Percentiles rank a stretch among this genome's conserved stretches.
Evolutionary conservation across 768 basidiomycete genomes (phyloP).

Genomic region (Tricholomella constricta): DNA sequence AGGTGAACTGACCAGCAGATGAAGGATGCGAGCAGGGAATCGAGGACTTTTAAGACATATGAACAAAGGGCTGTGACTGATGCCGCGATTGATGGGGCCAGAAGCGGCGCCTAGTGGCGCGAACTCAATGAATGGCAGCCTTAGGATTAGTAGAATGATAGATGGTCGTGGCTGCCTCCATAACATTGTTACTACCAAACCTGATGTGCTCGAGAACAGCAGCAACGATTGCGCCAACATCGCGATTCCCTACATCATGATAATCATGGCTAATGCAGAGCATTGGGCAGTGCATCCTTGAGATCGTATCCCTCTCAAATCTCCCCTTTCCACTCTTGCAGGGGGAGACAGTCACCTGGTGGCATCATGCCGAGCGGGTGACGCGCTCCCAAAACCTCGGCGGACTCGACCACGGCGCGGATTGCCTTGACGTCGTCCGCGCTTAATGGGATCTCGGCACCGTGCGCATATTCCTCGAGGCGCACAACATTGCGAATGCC

Average conservation of each 20-base stretch:
- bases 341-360: conserved; percentile 22
- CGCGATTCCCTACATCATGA: no score
- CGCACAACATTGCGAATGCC: conserved; percentile 16
- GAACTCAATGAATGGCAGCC: no score
- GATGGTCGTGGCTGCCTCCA: no score
- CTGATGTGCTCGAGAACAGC: no score
- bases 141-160: no score
- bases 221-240: no score
- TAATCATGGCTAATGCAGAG: not conserved
- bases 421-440: conserved; percentile 23
- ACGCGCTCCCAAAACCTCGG: conserved; percentile 21
- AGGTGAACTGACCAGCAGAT: not conserved
- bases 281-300: not conserved
- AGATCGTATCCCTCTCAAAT: not conserved
- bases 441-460: conserved; percentile 15
- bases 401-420: conserved; percentile 17
- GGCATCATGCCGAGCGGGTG: conserved; percentile 19
- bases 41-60: no score
- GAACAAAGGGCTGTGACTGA: not conserved
- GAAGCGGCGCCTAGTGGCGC: not conserved
- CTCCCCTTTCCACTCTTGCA: conserved; percentile 18
- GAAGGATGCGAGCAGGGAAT: no score
- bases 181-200: no score
- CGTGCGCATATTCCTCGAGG: conserved; percentile 23
- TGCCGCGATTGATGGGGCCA: not conserved